Evolutionary conservation across 169 alveolate species (phyloP), one percentile per base, ranked within the genome.

Genomic region (Plasmodium blacklocki): DNA sequence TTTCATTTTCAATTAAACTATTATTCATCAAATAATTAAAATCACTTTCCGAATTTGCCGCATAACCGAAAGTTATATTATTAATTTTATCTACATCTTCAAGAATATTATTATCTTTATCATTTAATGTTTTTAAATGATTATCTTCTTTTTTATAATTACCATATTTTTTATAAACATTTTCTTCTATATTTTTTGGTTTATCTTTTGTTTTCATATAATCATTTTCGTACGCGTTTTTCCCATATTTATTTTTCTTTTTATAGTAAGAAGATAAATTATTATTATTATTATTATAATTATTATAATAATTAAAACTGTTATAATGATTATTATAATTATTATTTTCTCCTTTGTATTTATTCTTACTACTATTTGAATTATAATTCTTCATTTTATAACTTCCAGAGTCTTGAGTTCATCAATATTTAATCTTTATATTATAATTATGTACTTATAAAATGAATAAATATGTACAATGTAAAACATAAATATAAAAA

Each of bases 1-100:
- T 83, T 83, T 83, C 91, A 83, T 83, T 83, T 83, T 83, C 91
- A 23, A 83, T 83, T 43, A 83, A 60, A 62, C 29, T 83, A 63
- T 83, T 83, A 68, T 68, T 83, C 91, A 83, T 83, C 15, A 19
- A 64, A 60, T 68, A 83, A 11, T 78, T 56, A 50, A 83, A 83
- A 26, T 68, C 80, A 59, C 91, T 43, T 39, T 83, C 83, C 1
- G 63, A 50, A n/a, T 83, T 83, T 47, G 68, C 73, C 49, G 26
- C 21, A 72, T 66, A 62, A 6, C 91, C 91, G 19, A 83, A 83
- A n/a, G 91, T 83, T 15, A 83, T 83, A 49, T 50, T 83, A 49
- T 83, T 83, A 23, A 83, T 67, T 63, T 68, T 83, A 29, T 83
- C 91, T 8, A 83, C 91, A 8, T 83, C 91, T 68, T 83, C 91